phyloP scores from a whole-genome alignment of 257 asterid genomes.

The Petrea volubilis region DNA sequence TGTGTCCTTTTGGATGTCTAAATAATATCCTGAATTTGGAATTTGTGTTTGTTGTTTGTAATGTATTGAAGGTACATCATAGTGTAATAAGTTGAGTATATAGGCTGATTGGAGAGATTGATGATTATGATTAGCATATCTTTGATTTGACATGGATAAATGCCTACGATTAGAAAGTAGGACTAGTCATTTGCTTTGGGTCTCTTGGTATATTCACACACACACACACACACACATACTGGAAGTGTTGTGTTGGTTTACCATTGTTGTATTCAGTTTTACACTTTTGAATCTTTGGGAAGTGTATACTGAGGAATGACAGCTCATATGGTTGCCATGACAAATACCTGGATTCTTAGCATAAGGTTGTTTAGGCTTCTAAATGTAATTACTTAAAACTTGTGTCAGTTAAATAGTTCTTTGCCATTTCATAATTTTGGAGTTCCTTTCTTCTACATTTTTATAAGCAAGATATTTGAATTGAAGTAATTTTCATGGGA shows the following conservation, averaged over 20 bases:
- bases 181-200: background rate
- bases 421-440: background rate
- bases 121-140: background rate
- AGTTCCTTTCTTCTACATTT: background rate
- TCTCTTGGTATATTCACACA: background rate
- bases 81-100: background rate
- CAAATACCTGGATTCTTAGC: no score
- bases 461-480: background rate
- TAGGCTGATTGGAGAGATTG: background rate
- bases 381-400: no score
- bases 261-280: background rate
- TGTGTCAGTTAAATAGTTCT: no score
- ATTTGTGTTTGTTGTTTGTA: background rate
- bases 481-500: background rate
- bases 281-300: background rate
- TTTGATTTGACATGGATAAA: constrained; percentile 3
- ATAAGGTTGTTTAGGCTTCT: no score
- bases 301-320: background rate
- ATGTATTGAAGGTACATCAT: background rate
- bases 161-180: background rate
- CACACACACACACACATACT: no score
- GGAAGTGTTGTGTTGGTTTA: background rate
- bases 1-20: background rate
- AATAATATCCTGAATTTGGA: background rate
- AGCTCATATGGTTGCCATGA: background rate